These are phyloP conservation scores for Tolypocladium pustulatum DNA, from an alignment of 2,329 filamentous ascomycete genomes.

Conservation along the genomic window DNA sequence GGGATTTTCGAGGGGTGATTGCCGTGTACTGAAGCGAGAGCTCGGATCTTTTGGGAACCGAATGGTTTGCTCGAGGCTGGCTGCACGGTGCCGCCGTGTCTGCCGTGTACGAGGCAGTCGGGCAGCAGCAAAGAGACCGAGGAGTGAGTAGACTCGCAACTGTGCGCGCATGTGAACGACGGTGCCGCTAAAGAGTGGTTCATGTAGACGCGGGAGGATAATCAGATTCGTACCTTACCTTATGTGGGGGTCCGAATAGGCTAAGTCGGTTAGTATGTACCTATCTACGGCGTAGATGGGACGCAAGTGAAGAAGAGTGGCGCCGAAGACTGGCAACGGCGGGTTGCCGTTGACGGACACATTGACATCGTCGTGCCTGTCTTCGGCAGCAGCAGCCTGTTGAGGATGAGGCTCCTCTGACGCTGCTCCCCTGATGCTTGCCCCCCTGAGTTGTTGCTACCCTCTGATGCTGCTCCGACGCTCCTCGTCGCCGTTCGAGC, in stretches of 20 bases:
- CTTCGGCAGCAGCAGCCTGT: not conserved
- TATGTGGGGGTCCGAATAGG: not conserved
- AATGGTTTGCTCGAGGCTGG: not conserved
- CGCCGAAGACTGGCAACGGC: not conserved
- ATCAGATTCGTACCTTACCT: not conserved
- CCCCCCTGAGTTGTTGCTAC: too few relatives aligned
- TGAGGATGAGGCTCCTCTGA: not conserved
- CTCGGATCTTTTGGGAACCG: not conserved
- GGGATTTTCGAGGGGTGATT: not conserved
- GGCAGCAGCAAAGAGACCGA: not conserved
- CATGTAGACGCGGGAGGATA: not conserved
- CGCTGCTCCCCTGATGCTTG: too few relatives aligned
- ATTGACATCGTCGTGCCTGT: not conserved
- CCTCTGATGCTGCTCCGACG: not conserved
- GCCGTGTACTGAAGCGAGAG: not conserved
- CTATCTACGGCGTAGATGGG: not conserved
- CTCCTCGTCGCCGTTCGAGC: not conserved
- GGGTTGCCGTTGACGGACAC: not conserved
- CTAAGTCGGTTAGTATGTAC: not conserved
- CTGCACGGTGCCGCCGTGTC: not conserved
- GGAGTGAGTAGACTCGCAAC: not conserved
- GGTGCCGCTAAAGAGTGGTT: not conserved
- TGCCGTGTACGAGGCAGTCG: not conserved
- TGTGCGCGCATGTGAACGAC: not conserved
- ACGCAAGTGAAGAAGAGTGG: not conserved